Conservation (phyloP, 164 flowering plant genomes). For the Macadamia integrifolia region DNA sequence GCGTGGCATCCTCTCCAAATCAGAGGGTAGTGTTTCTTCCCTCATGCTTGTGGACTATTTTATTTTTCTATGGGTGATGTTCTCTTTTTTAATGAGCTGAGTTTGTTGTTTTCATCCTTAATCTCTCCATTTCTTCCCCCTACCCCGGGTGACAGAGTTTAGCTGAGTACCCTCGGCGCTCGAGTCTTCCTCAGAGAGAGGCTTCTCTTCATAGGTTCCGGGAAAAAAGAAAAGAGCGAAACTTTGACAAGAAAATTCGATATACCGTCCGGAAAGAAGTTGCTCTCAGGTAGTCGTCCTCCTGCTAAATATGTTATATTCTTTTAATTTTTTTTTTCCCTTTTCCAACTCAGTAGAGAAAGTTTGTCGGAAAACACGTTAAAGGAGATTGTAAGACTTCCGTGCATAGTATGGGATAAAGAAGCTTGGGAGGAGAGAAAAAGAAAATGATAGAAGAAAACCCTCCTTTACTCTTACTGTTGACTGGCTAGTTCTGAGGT, state of each 20-base stretch:
- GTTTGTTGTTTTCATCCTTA: background rate
- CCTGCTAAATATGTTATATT: no score
- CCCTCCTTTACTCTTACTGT: no score
- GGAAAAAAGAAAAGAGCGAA: constrained; percentile 76
- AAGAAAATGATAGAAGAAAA: no score
- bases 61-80: background rate
- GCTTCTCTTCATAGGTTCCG: constrained; percentile 66
- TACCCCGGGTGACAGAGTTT: constrained; percentile 21
- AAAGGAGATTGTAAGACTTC: no score
- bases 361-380: no score
- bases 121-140: background rate
- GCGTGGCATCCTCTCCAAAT: constrained; percentile 24
- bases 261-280: constrained; percentile 77
- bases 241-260: constrained; percentile 79
- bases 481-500: no score
- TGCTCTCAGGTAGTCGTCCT: constrained; percentile 49
- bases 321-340: no score
- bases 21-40: constrained; percentile 29
- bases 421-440: no score
- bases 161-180: constrained; percentile 35
- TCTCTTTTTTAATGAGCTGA: background rate
- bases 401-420: no score
- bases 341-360: no score
- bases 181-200: constrained; percentile 55
- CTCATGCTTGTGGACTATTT: background rate